These are phyloP conservation scores for Schwanniomyces etchellsii DNA, from an alignment of 1,139 yeast species.

Conservation along the genomic window DNA sequence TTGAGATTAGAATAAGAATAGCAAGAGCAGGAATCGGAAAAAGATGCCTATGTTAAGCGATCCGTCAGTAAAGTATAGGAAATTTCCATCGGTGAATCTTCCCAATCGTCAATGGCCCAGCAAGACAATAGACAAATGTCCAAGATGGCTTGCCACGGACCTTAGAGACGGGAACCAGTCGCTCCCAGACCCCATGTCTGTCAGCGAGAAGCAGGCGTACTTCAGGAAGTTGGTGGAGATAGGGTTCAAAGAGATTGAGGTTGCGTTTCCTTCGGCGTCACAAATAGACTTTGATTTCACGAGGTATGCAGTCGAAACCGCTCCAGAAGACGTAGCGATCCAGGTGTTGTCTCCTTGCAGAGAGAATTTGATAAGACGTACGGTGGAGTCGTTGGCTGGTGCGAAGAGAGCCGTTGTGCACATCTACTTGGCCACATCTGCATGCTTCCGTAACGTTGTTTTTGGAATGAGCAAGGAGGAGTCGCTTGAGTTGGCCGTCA, in stretches of 20 bases:
- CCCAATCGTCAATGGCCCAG: slow-evolving; percentile 88
- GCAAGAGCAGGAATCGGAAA: no score
- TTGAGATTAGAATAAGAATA: no score
- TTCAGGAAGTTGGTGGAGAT: slow-evolving; percentile 81
- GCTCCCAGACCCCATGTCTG: slow-evolving; percentile 93
- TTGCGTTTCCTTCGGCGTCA: slow-evolving; percentile 92
- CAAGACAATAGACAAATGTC: slow-evolving; percentile 68
- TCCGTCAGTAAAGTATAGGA: slow-evolving; percentile 72
- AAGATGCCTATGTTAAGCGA: slow-evolving; percentile 43
- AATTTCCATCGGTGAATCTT: slow-evolving; percentile 61
- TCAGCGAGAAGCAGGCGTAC: slow-evolving; percentile 82
- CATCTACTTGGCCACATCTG: slow-evolving; percentile 88
- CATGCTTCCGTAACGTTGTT: slow-evolving; percentile 84
- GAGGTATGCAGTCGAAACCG: slow-evolving; percentile 83
- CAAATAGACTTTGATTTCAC: slow-evolving; percentile 96
- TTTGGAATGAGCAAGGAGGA: slow-evolving; percentile 82
- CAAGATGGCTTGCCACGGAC: slow-evolving; percentile 96
- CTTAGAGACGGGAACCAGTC: slow-evolving; percentile 97
- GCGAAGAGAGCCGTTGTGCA: slow-evolving; percentile 90
- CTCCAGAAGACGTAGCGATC: slow-evolving; percentile 88
- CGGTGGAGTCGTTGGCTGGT: slow-evolving; percentile 83
- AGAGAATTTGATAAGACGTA: slow-evolving; percentile 81
- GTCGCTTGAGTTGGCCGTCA: slow-evolving; percentile 73
- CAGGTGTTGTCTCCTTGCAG: slow-evolving; percentile 92
- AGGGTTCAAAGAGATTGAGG: slow-evolving; percentile 96